Conservation (phyloP, 495 filamentous ascomycete genomes). For the Acidomyces sp. region DNA sequence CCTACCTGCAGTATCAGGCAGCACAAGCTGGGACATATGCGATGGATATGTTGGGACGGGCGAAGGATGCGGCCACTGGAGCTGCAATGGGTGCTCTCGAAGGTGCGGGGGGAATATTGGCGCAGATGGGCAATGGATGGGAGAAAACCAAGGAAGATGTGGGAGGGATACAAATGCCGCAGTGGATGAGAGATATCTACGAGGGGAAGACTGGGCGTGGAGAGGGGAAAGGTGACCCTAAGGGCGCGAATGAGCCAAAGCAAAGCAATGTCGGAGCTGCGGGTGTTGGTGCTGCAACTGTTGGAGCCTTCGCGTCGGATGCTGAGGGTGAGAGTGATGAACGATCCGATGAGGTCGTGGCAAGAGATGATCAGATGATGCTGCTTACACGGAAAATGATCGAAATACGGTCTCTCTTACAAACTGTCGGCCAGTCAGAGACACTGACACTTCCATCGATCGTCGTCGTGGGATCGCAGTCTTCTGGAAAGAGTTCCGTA, state of each 20-base stretch:
- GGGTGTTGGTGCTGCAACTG: slow-evolving; percentile 49
- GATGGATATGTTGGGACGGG: slow-evolving; percentile 58
- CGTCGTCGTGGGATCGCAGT: slow-evolving; percentile 96
- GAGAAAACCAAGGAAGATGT: slow-evolving; percentile 61
- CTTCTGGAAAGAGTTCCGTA: slow-evolving; percentile 95
- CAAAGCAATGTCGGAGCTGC: slow-evolving; percentile 46
- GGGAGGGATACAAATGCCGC: slow-evolving; percentile 48
- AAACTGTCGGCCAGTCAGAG: slow-evolving; percentile 79
- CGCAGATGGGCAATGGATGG: slow-evolving; percentile 70
- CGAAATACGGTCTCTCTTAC: slow-evolving; percentile 84
- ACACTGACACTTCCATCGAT: slow-evolving; percentile 84
- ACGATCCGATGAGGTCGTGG: slow-evolving; percentile 46
- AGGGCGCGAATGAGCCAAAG: slow-evolving; percentile 39
- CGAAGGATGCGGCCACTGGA: slow-evolving; percentile 52
- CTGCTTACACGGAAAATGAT: slow-evolving; percentile 98
- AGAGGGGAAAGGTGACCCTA: slow-evolving; percentile 29
- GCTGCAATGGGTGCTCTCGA: slow-evolving; percentile 54
- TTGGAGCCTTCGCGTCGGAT: slow-evolving; percentile 66
- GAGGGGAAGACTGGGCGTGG: slow-evolving; percentile 34
- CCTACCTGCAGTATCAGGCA: slow-evolving; percentile 94
- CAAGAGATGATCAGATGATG: slow-evolving; percentile 99
- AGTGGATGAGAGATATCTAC: slow-evolving; percentile 74
- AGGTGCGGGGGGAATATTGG: slow-evolving; percentile 57
- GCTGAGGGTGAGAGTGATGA: slow-evolving; percentile 58
- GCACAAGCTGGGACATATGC: slow-evolving; percentile 83